Conservation (phyloP, 371 early-diverging fungal species). For the Zychaea mexicana region DNA sequence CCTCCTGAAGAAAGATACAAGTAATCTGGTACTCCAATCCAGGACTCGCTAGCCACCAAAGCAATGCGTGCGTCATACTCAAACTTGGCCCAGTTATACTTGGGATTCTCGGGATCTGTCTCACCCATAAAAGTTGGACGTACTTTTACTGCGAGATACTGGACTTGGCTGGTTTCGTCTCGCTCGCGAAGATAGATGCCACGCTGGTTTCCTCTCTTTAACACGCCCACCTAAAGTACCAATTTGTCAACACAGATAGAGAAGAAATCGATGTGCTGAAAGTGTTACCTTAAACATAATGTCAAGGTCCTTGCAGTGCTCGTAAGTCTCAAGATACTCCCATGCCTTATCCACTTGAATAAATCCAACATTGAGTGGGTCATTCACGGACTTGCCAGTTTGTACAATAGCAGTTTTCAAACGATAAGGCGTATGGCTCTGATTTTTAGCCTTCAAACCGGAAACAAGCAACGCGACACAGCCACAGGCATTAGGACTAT, state of each 20-base stretch:
- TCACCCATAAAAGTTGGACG: conserved; percentile 80
- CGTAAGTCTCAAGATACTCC: conserved; percentile 71
- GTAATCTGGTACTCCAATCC: conserved; percentile 84
- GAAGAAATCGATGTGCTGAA: neutral
- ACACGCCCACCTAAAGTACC: conserved; percentile 24
- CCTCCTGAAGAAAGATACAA: conserved; percentile 72
- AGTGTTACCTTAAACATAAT: conserved; percentile 60
- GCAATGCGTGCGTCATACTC: conserved; percentile 83
- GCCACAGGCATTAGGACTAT: conserved; percentile 89
- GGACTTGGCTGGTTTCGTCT: conserved; percentile 70
- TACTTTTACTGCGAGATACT: conserved; percentile 62
- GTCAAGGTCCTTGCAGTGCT: conserved; percentile 66
- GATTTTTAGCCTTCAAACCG: conserved; percentile 69
- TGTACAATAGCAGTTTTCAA: conserved; percentile 79
- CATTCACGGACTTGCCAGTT: conserved; percentile 76
- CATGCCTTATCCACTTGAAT: conserved; percentile 90
- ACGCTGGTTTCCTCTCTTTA: conserved; percentile 50
- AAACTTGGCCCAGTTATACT: conserved; percentile 66
- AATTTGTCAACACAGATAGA: neutral
- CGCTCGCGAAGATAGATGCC: conserved; percentile 89
- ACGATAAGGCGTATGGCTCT: conserved; percentile 79
- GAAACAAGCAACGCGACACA: conserved; percentile 84
- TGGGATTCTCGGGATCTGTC: conserved; percentile 59
- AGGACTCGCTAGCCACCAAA: conserved; percentile 69
- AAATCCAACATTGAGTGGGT: conserved; percentile 79